Percentiles rank a stretch among this genome's conserved stretches.
These are phyloP conservation scores for Chlorella sp. DNA, from an alignment of 139 green algal species.

Conservation along the genomic window DNA sequence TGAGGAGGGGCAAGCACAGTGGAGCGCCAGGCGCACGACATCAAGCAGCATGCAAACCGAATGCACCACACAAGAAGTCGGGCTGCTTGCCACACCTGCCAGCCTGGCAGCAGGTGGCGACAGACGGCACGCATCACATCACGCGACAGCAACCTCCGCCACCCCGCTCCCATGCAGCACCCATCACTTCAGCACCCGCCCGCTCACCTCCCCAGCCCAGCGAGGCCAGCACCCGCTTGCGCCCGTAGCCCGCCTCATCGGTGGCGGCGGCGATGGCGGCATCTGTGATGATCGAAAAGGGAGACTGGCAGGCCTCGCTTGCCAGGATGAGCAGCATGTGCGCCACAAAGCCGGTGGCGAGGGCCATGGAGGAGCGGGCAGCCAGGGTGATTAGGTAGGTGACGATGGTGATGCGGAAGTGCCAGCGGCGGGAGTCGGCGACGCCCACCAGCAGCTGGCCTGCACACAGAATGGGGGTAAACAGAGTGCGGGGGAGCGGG, in stretches of 20 bases:
- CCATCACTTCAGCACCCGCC: neutral
- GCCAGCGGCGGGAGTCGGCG: neutral
- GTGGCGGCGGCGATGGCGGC: constrained; percentile 8
- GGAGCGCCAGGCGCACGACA: neutral
- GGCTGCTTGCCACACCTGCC: neutral
- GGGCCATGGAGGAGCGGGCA: neutral
- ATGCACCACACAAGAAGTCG: neutral
- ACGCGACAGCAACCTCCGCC: neutral
- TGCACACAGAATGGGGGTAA: neutral
- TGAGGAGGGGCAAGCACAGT: neutral
- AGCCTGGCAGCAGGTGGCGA: neutral
- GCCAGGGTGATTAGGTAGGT: constrained; percentile 2
- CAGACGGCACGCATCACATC: neutral
- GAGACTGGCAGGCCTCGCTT: neutral
- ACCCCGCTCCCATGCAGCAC: neutral
- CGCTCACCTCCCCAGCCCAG: constrained; percentile 21
- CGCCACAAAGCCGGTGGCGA: neutral
- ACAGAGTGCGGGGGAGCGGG: neutral
- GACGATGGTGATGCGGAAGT: neutral
- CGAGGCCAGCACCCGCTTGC: constrained; percentile 6
- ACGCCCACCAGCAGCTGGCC: constrained; percentile 28
- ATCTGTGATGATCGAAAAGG: constrained; percentile 21
- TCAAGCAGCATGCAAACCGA: neutral
- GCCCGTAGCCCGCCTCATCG: neutral
- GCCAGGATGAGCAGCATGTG: constrained; percentile 9